Conservation (phyloP, 495 filamentous ascomycete species). For the Ramalina intermedia region DNA sequence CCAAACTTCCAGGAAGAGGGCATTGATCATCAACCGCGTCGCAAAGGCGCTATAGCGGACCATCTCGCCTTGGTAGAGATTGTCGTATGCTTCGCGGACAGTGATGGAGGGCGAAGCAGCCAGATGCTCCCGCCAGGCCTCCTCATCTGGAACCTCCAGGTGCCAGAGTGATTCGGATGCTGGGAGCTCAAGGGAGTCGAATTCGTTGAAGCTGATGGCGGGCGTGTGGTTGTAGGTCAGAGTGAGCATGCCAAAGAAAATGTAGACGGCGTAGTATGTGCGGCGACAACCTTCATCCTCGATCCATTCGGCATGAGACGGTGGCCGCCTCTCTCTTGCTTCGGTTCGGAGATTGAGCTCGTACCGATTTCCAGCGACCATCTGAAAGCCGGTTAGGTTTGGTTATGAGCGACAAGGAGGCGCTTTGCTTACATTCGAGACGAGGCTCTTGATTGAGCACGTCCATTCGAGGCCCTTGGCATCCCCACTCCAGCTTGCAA, state of each 20-base stretch:
- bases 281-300: conserved; percentile 92
- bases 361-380: conserved; percentile 95
- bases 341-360: conserved; percentile 87
- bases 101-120: conserved; percentile 57
- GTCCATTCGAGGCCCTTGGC: conserved; percentile 97
- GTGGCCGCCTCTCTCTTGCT: conserved; percentile 61
- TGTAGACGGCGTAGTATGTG: conserved; percentile 98
- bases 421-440: conserved; percentile 53
- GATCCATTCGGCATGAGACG: conserved; percentile 83
- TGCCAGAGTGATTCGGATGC: conserved; percentile 95
- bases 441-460: conserved; percentile 92
- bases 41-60: conserved; percentile 94
- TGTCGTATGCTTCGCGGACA: conserved; percentile 86
- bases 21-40: conserved; percentile 97
- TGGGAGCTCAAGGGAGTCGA: conserved; percentile 81
- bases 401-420: neutral
- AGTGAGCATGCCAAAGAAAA: conserved; percentile 95
- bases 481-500: conserved; percentile 98
- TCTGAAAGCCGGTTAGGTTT: conserved; percentile 26
- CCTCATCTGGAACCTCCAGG: conserved; percentile 63
- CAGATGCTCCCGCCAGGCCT: conserved; percentile 66
- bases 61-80: conserved; percentile 83
- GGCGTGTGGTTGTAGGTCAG: conserved; percentile 97
- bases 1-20: conserved; percentile 96
- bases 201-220: conserved; percentile 93